phyloP scores from a whole-genome alignment of 2,329 filamentous ascomycete genomes.

The Xylaria sp. region DNA sequence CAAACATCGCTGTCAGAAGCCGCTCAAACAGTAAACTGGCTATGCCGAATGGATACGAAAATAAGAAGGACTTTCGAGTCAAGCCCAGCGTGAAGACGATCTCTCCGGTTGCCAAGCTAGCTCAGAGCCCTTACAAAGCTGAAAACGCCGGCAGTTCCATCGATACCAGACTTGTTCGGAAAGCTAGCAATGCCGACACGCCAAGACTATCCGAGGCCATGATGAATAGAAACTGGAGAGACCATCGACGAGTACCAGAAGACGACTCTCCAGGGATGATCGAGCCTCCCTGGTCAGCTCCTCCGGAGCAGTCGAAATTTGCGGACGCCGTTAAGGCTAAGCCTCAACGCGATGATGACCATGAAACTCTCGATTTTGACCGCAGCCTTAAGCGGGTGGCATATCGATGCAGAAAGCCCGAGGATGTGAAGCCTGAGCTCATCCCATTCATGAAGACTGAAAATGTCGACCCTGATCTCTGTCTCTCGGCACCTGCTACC shows the following conservation, averaged over 20 bases:
- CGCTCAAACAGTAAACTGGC: neutral
- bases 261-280: neutral
- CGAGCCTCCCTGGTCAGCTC: conserved; percentile 36
- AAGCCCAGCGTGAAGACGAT: conserved; percentile 11
- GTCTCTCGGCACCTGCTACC: conserved; percentile 45
- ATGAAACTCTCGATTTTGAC: conserved; percentile 33
- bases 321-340: conserved; percentile 20
- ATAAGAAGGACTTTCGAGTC: conserved; percentile 8
- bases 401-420: conserved; percentile 29
- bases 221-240: conserved; percentile 41
- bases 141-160: conserved; percentile 1
- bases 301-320: conserved; percentile 35
- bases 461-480: conserved; percentile 42
- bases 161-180: conserved; percentile 9
- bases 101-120: conserved; percentile 16
- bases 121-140: conserved; percentile 1
- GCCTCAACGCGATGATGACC: conserved; percentile 32
- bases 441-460: conserved; percentile 32
- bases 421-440: conserved; percentile 32
- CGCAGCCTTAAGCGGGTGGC: conserved; percentile 33
- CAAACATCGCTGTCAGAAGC: neutral
- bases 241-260: conserved; percentile 33
- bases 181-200: conserved; percentile 13
- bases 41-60: neutral
- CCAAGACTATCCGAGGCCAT: conserved; percentile 36